Percentiles rank a stretch among this genome's conserved stretches.
Conservation (phyloP, 2,329 filamentous ascomycete genomes). For the Talaromyces sp. region DNA sequence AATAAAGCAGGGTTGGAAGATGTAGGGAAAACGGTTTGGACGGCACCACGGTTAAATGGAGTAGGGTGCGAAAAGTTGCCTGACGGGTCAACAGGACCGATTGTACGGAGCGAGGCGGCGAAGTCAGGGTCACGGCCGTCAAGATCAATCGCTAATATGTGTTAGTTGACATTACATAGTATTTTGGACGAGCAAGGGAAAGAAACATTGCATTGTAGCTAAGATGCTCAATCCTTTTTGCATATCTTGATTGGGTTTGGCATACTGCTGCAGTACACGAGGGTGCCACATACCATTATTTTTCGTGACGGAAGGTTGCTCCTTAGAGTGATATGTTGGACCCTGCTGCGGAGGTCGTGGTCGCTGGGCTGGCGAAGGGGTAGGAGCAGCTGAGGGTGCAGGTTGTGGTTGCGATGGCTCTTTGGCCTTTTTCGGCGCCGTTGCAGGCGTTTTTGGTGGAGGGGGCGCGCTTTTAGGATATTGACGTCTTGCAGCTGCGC, state of each 20-base stretch:
- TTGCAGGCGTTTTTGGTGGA: constrained; percentile 32
- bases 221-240: background rate
- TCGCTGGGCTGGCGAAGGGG: constrained; percentile 10
- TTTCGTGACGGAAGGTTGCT: constrained; percentile 35
- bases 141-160: constrained; percentile 56
- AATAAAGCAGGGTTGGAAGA: constrained; percentile 58
- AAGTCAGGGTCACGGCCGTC: constrained; percentile 66
- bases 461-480: constrained; percentile 55
- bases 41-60: constrained; percentile 44
- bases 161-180: background rate
- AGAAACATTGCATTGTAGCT: background rate
- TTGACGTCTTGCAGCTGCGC: constrained; percentile 55
- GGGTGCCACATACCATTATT: constrained; percentile 35
- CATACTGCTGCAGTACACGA: too few species aligned
- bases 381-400: constrained; percentile 28
- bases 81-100: constrained; percentile 62
- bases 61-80: constrained; percentile 60
- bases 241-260: background rate
- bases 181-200: background rate
- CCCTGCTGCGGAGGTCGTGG: constrained; percentile 20
- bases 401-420: constrained; percentile 41
- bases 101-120: constrained; percentile 76
- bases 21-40: constrained; percentile 41
- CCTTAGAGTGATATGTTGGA: constrained; percentile 39
- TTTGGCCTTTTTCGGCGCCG: constrained; percentile 23